Conservation (phyloP, 1,139 yeast genomes). For the Sporopachydermia cereana region DNA sequence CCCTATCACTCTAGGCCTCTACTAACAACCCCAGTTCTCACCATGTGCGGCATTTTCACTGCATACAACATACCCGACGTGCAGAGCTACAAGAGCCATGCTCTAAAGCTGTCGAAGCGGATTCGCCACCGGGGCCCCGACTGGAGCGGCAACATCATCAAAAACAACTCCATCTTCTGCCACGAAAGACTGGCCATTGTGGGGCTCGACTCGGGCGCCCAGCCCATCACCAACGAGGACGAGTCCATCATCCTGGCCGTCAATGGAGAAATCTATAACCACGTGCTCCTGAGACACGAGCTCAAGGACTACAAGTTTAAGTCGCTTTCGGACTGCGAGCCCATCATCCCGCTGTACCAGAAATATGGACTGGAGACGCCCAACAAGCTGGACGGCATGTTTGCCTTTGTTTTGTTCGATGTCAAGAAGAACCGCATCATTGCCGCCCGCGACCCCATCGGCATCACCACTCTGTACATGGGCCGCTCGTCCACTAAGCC, state of each 20-base stretch:
- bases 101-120: constrained; percentile 73
- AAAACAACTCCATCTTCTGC: constrained; percentile 65
- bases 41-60: constrained; percentile 97
- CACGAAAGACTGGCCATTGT: constrained; percentile 96
- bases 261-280: constrained; percentile 98
- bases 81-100: constrained; percentile 72
- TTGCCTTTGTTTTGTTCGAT: constrained; percentile 89
- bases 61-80: constrained; percentile 75
- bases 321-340: constrained; percentile 93
- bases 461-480: constrained; percentile 92
- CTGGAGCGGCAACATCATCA: constrained; percentile 85
- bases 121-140: constrained; percentile 99
- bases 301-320: constrained; percentile 63
- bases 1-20: too few species aligned
- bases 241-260: constrained; percentile 69
- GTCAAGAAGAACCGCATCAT: constrained; percentile 71
- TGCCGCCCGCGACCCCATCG: constrained; percentile 98
- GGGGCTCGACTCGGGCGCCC: constrained; percentile 94
- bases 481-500: constrained; percentile 70
- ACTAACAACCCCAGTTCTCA: too few species aligned
- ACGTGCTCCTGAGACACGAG: constrained; percentile 73
- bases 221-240: constrained; percentile 81
- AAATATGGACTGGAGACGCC: constrained; percentile 88
- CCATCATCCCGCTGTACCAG: constrained; percentile 82
- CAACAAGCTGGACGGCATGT: constrained; percentile 92